These are phyloP conservation scores for Stereum hirsutum DNA, from an alignment of 1,284 basidiomycete genomes.

Conservation along the genomic window DNA sequence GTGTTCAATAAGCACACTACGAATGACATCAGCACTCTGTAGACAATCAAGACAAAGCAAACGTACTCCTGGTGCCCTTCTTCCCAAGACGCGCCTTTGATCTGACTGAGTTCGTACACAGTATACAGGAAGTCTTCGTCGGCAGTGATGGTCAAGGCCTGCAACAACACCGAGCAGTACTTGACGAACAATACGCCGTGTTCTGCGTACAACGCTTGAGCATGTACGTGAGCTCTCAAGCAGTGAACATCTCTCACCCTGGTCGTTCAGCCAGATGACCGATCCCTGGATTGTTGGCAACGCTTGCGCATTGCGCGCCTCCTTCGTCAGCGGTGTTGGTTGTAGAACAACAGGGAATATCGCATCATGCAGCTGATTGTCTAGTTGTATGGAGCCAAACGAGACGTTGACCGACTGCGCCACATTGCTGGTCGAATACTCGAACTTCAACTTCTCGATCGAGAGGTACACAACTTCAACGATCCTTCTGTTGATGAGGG, in stretches of 20 bases:
- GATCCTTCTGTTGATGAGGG: conserved; percentile 83
- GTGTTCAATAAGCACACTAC: conserved; percentile 71
- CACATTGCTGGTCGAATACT: conserved; percentile 77
- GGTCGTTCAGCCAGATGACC: conserved; percentile 87
- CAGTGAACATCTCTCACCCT: conserved; percentile 43
- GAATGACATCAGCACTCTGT: not conserved
- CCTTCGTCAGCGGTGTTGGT: conserved; percentile 85
- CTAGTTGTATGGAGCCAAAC: conserved; percentile 90
- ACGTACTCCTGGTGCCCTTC: conserved; percentile 66
- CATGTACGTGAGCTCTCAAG: not conserved
- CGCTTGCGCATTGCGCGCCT: conserved; percentile 72
- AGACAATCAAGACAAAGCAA: conserved; percentile 8
- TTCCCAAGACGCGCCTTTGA: conserved; percentile 88
- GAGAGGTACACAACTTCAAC: conserved; percentile 90
- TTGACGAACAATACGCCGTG: conserved; percentile 97
- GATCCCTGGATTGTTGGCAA: conserved; percentile 90
- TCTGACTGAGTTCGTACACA: conserved; percentile 86
- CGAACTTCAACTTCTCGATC: conserved; percentile 73
- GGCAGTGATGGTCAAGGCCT: conserved; percentile 91
- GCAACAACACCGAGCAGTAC: conserved; percentile 91
- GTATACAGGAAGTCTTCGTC: conserved; percentile 97
- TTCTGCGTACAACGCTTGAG: conserved; percentile 34
- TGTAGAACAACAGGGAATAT: conserved; percentile 95
- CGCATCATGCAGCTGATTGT: conserved; percentile 97
- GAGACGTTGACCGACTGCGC: conserved; percentile 79